These are phyloP conservation scores for Haplographium delicatum DNA, from an alignment of 495 filamentous ascomycete genomes.

Conservation along the genomic window DNA sequence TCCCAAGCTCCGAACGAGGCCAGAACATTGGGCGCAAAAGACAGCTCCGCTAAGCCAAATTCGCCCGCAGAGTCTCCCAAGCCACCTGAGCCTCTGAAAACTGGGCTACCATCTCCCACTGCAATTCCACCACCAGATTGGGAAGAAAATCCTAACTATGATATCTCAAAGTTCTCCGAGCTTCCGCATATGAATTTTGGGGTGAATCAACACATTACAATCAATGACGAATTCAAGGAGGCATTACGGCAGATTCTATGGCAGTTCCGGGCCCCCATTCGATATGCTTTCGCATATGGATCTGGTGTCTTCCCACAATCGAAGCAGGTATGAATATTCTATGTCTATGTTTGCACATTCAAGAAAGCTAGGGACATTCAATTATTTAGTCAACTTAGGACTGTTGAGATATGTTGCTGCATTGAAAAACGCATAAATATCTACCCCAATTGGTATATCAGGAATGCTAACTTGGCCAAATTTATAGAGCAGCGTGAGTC, in stretches of 20 bases:
- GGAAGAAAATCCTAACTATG: constrained; percentile 74
- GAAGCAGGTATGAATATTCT: constrained; percentile 23
- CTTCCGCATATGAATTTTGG: constrained; percentile 86
- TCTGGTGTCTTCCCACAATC: constrained; percentile 92
- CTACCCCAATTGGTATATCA: background rate
- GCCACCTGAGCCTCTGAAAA: background rate
- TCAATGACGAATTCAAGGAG: constrained; percentile 92
- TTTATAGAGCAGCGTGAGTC: constrained; percentile 5
- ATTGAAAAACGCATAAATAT: background rate
- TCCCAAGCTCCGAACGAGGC: constrained; percentile 7
- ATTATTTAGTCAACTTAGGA: no score
- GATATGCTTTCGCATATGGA: constrained; percentile 95
- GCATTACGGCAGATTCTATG: constrained; percentile 81
- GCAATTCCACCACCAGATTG: constrained; percentile 38
- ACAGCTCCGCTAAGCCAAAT: background rate
- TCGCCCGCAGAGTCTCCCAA: background rate
- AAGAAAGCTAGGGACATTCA: no score
- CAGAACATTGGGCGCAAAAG: background rate
- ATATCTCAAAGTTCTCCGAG: constrained; percentile 76
- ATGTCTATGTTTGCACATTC: background rate
- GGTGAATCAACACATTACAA: constrained; percentile 89
- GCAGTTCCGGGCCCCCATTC: constrained; percentile 88
- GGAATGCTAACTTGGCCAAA: background rate
- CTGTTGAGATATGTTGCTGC: no score
- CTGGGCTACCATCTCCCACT: background rate